phyloP scores from a whole-genome alignment of 2,329 filamentous ascomycete species.

The Phialophora tarda region DNA sequence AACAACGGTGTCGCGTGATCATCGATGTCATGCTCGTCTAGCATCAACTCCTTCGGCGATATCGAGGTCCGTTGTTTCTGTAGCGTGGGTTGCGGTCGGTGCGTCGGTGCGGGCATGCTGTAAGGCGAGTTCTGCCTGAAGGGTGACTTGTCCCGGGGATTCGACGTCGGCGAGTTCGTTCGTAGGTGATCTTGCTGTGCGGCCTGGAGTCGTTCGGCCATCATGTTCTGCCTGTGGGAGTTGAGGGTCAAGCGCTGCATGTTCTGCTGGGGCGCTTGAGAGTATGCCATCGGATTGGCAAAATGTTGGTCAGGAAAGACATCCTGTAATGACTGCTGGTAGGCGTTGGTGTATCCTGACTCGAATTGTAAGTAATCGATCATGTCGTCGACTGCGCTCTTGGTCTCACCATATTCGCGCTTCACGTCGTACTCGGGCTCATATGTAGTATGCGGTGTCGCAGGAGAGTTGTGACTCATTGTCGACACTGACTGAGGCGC shows the following conservation, averaged over 20 bases:
- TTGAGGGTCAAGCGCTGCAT: constrained; percentile 47
- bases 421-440: constrained; percentile 61
- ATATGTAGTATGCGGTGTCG: constrained; percentile 63
- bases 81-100: constrained; percentile 47
- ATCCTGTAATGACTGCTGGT: constrained; percentile 46
- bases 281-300: constrained; percentile 45
- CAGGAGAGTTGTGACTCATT: constrained; percentile 65
- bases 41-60: constrained; percentile 86
- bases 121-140: constrained; percentile 75
- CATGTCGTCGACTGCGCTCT: constrained; percentile 51
- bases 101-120: constrained; percentile 52
- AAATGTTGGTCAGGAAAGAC: constrained; percentile 70
- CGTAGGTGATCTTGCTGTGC: constrained; percentile 75
- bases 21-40: constrained; percentile 81
- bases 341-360: constrained; percentile 54
- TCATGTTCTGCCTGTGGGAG: constrained; percentile 65
- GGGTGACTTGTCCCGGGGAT: constrained; percentile 74
- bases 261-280: constrained; percentile 43
- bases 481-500: constrained; percentile 65
- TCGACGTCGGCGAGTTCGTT: constrained; percentile 60
- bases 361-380: constrained; percentile 71
- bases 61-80: constrained; percentile 75
- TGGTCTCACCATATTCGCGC: constrained; percentile 61
- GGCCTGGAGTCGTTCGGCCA: constrained; percentile 76
- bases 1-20: constrained; percentile 75